Percentiles rank a stretch among this genome's conserved stretches.
phyloP scores from a whole-genome alignment of 345 rosid genomes.

The Citrus glauca region DNA sequence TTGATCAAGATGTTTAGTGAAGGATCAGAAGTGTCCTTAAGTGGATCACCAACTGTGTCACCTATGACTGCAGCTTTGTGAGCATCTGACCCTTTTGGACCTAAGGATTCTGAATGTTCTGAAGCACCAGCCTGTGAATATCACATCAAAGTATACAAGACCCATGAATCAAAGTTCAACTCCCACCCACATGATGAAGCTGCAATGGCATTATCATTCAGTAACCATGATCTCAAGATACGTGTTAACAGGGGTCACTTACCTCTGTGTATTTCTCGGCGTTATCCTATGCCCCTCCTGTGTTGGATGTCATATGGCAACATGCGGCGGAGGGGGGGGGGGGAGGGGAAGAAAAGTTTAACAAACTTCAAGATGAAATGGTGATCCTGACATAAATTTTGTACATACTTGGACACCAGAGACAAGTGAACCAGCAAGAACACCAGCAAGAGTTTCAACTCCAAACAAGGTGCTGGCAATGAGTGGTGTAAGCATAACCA shows the following conservation, averaged over 20 bases:
- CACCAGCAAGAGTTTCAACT: conserved; percentile 65
- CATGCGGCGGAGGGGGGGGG: not conserved
- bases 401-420: conserved; percentile 57
- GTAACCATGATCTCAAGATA: too few relatives aligned
- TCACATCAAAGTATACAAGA: not conserved
- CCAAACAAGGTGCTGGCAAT: conserved; percentile 60
- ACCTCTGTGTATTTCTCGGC: conserved; percentile 80
- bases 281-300: conserved; percentile 75
- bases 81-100: conserved; percentile 67
- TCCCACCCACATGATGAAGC: too few relatives aligned
- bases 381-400: not conserved
- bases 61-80: conserved; percentile 79
- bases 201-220: too few relatives aligned
- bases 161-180: too few relatives aligned
- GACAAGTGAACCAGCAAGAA: conserved; percentile 69
- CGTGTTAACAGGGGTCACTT: not conserved
- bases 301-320: conserved; percentile 73
- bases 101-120: conserved; percentile 53
- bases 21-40: conserved; percentile 72
- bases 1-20: conserved; percentile 73
- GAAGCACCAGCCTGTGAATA: conserved; percentile 31
- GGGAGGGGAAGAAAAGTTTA: not conserved
- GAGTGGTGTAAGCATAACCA: conserved; percentile 67
- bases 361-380: not conserved
- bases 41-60: conserved; percentile 70